phyloP scores from a whole-genome alignment of 768 basidiomycete species.

The Suillus variegatus region DNA sequence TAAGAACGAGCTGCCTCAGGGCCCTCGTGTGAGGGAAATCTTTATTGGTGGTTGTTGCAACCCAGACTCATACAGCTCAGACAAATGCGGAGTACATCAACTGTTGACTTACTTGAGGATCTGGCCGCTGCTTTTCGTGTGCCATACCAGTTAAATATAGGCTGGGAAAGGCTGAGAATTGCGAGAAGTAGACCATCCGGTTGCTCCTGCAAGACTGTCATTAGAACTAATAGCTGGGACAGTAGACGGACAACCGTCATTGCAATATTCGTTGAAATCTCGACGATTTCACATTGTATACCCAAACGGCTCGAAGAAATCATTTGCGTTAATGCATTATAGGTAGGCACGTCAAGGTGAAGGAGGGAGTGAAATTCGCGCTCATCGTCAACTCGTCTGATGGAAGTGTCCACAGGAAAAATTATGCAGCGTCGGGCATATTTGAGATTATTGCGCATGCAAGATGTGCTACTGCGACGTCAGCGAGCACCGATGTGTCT shows the following conservation, averaged over 20 bases:
- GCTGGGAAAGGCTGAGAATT: conserved; percentile 37
- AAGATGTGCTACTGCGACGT: conserved; percentile 28
- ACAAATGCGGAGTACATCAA: not conserved
- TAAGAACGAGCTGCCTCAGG: conserved; percentile 20
- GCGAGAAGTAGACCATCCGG: conserved; percentile 57
- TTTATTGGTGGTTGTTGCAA: conserved; percentile 63
- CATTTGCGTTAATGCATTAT: no score
- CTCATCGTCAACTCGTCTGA: conserved; percentile 59
- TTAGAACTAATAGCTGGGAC: not conserved
- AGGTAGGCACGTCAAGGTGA: conserved; percentile 72
- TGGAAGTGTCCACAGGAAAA: conserved; percentile 56
- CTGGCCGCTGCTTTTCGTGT: conserved; percentile 16
- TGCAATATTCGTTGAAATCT: not conserved
- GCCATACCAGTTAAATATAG: conserved; percentile 10
- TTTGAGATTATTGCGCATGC: conserved; percentile 47
- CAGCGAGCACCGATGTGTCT: no score
- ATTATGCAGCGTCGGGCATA: conserved; percentile 41
- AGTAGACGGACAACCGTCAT: not conserved
- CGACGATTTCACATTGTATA: not conserved
- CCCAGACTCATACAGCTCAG: conserved; percentile 50
- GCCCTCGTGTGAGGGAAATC: conserved; percentile 67
- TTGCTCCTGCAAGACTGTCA: conserved; percentile 55
- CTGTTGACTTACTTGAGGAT: conserved; percentile 33
- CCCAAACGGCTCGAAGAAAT: no score
- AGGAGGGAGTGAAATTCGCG: conserved; percentile 67